Base-by-base conservation (phyloP, 164 flowering plant species). In the Buxus sempervirens region DNA sequence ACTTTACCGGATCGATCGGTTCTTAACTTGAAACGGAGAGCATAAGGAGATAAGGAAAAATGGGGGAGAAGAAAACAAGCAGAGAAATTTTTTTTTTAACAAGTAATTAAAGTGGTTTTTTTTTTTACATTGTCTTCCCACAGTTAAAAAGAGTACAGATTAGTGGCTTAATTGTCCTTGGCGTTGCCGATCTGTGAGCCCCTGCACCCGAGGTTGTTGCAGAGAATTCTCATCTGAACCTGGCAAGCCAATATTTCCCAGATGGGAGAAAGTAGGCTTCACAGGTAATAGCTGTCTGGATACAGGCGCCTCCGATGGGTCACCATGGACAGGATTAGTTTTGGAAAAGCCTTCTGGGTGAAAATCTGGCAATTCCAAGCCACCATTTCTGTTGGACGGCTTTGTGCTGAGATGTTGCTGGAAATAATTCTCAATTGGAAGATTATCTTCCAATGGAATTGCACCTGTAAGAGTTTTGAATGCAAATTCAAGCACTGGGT, bases 401-500 rank as follows among this genome's bases (percentile, higher is more conserved):
- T 70, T 41, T 32, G 78, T 63, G 42, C 60, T 49, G 19, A 58
- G 57, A 53, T 75, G 82, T 63, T 76, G 80, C 63, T 77, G 78
- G 57, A 78, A 73, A 66, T 68, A 70, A 58, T 76, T 79, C 60
- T 71, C 70, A 5, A 75, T 66, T 23, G 42, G 65, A 42, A 70
- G 21, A 65, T 67, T 76, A 23, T 70, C 74, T 55, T 63, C 86
- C 15, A 80, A 56, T 9, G 91, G 83, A 9, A 78, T 61, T 28
- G 60, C 83, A 68, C 82, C 84, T 1, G 83, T 81, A 18, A 83
- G 84, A 28, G 82, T 83, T 51, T 83, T 83, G 74, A 79, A 74
- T 21, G 86, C 86, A 67, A 83, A 83, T 58, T 79, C 81, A 38
- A 83, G 72, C 68, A 84, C 79, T 23, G 86, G 86, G 41, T 83